Evolutionary conservation across 2,329 filamentous ascomycete genomes (phyloP), one percentile per base, ranked within the genome.

Genomic region (Ophiostoma pallidulum): DNA sequence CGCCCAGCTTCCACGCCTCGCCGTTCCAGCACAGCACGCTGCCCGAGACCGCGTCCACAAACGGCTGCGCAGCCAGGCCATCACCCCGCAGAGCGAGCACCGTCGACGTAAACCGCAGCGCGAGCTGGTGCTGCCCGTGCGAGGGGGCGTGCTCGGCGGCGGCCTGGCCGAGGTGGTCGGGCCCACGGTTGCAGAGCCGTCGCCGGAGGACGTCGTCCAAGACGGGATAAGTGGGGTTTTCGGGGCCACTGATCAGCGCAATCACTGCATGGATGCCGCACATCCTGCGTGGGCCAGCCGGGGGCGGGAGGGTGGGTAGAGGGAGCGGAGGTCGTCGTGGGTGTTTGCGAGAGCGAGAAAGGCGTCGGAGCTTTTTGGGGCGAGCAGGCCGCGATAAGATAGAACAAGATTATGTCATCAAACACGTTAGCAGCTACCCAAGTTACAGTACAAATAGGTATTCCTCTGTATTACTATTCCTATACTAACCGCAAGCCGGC

Each of bases 11-110:
- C 92, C 92, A 98, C 1, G 89, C 91, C 62, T 98, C 92, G 37
- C 92, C 92, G 60, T 98, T 98, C 92, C 92, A 98, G 72, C 91
- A 96, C 2, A 98, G 72, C 1, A 86, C 70, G 1, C 83, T 87
- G 4, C 73, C 72, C 0, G 73, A 74, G 0, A 57, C 53, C 3
- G 60, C 32, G 54, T 84, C 76, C 36, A 74, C 63, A 4, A 94
- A 74, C 2, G 92, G 92, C 62, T 97, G 92, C 29, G 67, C 62
- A 7, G 82, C 78, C 42, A 92, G 61, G 52, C 77, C 70, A 42
- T 80, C 75, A 22, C 91, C 91, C 57, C 92, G 80, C n/a, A 98
- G 71, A 4, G 89, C 82, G n/a, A 97, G 76, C 1, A 98, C 91
- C 0, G 89, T 94, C 7, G 91, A 92, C 12, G 80, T 76, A 59